A percentile compares a stretch with the other conserved stretches of the same genome.
Evolutionary conservation across 805 yeast species (phyloP).

Genomic region (Barnettozyma populi): DNA sequence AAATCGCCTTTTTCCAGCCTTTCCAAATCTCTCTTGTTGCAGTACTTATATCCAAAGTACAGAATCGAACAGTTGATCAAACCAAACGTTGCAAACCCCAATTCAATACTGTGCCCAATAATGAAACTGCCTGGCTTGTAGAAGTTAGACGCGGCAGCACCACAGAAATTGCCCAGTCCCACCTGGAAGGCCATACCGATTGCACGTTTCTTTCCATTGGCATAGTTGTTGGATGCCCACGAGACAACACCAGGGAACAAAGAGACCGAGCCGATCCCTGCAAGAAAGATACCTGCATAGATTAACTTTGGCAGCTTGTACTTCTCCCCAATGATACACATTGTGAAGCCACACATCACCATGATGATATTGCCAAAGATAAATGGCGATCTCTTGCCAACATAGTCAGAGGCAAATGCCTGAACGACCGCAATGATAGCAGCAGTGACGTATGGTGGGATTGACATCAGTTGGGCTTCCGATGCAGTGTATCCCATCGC

Average conservation of each 20-base stretch:
- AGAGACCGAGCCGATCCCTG: constrained; percentile 23
- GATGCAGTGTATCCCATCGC: constrained; percentile 34
- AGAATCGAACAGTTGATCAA: constrained; percentile 19
- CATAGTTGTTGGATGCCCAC: constrained; percentile 20
- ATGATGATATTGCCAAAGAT: constrained; percentile 23
- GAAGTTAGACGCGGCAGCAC: constrained; percentile 31
- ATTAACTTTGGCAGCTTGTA: constrained; percentile 21
- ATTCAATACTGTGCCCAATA: constrained; percentile 29
- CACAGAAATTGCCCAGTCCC: constrained; percentile 30
- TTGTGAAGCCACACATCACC: constrained; percentile 31
- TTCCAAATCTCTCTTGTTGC: constrained; percentile 23
- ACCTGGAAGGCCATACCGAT: constrained; percentile 34
- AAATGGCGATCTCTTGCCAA: constrained; percentile 29
- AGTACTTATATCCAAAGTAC: constrained; percentile 19
- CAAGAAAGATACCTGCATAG: constrained; percentile 29
- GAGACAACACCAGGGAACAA: constrained; percentile 30
- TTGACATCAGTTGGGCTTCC: constrained; percentile 36
- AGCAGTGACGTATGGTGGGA: constrained; percentile 36
- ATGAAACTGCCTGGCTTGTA: constrained; percentile 27
- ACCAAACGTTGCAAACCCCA: constrained; percentile 32
- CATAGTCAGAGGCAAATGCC: constrained; percentile 23
- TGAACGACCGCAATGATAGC: constrained; percentile 24
- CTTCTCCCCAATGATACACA: constrained; percentile 27
- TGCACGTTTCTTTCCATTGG: constrained; percentile 32
- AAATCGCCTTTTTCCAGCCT: constrained; percentile 29